A percentile compares a stretch with the other conserved stretches of the same genome.
Conservation (phyloP, 257 asterid genomes). For the Linderniella brevidens region DNA sequence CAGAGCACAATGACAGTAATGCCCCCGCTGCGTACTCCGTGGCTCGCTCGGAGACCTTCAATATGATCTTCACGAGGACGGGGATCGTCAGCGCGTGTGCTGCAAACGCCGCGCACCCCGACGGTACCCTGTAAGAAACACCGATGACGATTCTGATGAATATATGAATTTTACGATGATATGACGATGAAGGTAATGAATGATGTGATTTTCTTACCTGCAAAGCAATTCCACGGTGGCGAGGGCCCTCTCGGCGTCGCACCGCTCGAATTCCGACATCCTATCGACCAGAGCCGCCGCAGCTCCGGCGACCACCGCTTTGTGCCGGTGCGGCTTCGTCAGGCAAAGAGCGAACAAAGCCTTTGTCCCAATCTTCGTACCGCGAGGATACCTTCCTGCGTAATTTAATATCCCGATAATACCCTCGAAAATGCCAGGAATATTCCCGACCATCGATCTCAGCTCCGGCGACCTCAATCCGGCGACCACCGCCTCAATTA, state of each 20-base stretch:
- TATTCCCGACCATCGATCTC: conserved; percentile 43
- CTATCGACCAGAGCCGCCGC: conserved; percentile 50
- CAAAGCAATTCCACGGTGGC: conserved; percentile 94
- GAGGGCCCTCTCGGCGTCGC: conserved; percentile 89
- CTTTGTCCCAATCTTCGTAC: conserved; percentile 64
- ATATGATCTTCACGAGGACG: conserved; percentile 51
- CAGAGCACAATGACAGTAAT: conserved; percentile 62
- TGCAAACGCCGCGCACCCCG: conserved; percentile 58
- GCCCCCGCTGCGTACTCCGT: conserved; percentile 97
- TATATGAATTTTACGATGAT: no score
- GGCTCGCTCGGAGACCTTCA: conserved; percentile 78
- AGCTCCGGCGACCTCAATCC: conserved; percentile 73
- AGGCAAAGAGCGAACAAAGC: conserved; percentile 81
- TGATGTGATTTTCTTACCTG: conserved; percentile 6
- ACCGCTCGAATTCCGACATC: conserved; percentile 57
- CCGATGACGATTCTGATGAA: no score
- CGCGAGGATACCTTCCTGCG: conserved; percentile 49
- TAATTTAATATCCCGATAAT: conserved; percentile 45
- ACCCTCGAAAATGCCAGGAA: conserved; percentile 66
- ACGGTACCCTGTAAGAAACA: conserved; percentile 22
- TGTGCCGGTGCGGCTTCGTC: conserved; percentile 69
- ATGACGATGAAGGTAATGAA: no score
- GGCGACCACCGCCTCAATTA: conserved; percentile 48
- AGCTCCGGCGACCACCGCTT: conserved; percentile 75
- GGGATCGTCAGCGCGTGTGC: conserved; percentile 78